These are phyloP conservation scores for Botrytis galanthina DNA, from an alignment of 2,329 filamentous ascomycete genomes.

Conservation along the genomic window DNA sequence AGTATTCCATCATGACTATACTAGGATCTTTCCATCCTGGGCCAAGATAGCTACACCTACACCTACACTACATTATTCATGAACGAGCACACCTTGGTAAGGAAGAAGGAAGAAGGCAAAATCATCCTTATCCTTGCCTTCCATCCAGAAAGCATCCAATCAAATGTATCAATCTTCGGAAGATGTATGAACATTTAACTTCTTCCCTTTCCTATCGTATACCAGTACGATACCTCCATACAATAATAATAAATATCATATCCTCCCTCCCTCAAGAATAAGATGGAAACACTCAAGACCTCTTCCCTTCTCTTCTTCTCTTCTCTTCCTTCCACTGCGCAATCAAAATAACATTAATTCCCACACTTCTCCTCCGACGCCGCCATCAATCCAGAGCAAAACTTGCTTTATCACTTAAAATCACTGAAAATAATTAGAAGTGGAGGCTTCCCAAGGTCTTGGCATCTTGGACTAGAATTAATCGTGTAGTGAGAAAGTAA, in stretches of 20 bases:
- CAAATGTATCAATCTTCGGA: background rate
- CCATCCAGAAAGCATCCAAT: background rate
- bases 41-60: no score
- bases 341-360: background rate
- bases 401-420: constrained; percentile 6
- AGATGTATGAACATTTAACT: background rate
- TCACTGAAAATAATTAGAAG: constrained; percentile 3
- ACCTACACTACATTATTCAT: background rate
- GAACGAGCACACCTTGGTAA: background rate
- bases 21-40: background rate
- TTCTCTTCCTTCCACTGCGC: constrained; percentile 1
- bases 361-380: background rate
- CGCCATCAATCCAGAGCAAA: background rate
- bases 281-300: background rate
- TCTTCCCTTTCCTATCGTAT: background rate
- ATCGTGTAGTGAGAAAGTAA: background rate
- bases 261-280: background rate
- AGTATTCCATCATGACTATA: no score
- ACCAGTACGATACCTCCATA: background rate
- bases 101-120: background rate
- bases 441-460: constrained; percentile 14
- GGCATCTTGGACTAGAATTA: constrained; percentile 11
- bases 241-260: background rate
- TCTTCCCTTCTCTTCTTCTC: background rate
- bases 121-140: constrained; percentile 3